Conservation (phyloP, 2,329 filamentous ascomycete genomes). For the Claviceps digitariae region DNA sequence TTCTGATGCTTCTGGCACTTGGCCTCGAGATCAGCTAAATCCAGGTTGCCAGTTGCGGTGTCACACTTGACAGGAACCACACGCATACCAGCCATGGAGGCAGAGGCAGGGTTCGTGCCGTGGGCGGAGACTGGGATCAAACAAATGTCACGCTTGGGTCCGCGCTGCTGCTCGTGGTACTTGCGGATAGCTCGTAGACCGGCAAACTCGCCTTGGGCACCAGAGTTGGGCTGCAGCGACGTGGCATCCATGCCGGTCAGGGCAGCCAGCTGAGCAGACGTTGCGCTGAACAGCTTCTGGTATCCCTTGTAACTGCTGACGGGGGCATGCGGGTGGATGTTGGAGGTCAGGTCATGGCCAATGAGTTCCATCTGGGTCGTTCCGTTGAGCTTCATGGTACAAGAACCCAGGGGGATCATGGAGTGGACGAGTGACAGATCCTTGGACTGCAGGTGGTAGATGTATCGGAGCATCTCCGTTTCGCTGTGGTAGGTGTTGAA, state of each 20-base stretch:
- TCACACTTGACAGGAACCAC: constrained; percentile 91
- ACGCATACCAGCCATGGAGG: constrained; percentile 90
- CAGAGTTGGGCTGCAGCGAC: constrained; percentile 88
- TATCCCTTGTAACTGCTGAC: constrained; percentile 53
- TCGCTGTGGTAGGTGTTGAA: constrained; percentile 95
- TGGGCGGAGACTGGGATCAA: constrained; percentile 91
- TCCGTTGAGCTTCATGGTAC: constrained; percentile 96
- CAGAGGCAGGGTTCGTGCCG: constrained; percentile 89
- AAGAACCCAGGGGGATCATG: constrained; percentile 94
- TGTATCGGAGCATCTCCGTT: constrained; percentile 87
- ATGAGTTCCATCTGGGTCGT: constrained; percentile 88
- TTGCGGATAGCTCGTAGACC: constrained; percentile 79
- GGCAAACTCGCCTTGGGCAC: constrained; percentile 89
- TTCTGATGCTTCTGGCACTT: constrained; percentile 84
- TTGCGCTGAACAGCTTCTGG: constrained; percentile 50
- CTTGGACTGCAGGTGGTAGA: constrained; percentile 84
- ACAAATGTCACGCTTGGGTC: constrained; percentile 74
- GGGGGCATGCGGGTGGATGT: constrained; percentile 71
- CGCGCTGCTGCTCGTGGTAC: constrained; percentile 57
- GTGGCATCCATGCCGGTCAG: constrained; percentile 87
- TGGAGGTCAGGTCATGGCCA: constrained; percentile 60
- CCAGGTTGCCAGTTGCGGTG: constrained; percentile 72
- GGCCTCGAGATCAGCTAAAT: constrained; percentile 68
- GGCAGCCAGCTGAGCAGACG: constrained; percentile 62
- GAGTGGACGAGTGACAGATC: constrained; percentile 89